phyloP scores from a whole-genome alignment of 202 grass and related monocot species.

The Miscanthus sacchariflorus region DNA sequence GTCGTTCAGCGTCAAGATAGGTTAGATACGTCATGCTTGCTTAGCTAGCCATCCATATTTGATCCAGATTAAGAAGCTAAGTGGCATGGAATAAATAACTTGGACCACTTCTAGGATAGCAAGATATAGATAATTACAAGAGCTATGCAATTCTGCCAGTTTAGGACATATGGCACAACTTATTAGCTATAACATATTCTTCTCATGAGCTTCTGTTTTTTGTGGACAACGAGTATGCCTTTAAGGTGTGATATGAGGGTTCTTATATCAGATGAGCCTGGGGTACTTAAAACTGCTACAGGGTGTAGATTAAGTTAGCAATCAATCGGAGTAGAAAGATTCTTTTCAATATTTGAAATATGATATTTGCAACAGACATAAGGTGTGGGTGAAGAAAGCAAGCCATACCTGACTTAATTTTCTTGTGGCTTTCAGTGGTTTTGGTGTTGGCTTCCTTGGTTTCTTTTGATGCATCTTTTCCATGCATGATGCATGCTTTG shows the following conservation, averaged over 20 bases:
- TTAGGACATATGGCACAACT: slow-evolving; percentile 22
- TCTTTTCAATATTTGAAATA: slow-evolving; percentile 6
- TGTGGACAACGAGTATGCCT: slow-evolving; percentile 23
- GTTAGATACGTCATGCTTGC: slow-evolving; percentile 10
- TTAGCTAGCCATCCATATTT: slow-evolving; percentile 19
- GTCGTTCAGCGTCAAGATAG: slow-evolving; percentile 21
- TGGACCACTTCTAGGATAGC: slow-evolving; percentile 20
- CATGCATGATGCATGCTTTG: slow-evolving; percentile 40
- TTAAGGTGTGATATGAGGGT: background rate
- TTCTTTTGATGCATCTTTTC: slow-evolving; percentile 70
- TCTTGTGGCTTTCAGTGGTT: slow-evolving; percentile 49
- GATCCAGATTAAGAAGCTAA: slow-evolving; percentile 6
- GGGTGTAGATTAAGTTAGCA: background rate
- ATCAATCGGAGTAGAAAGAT: background rate
- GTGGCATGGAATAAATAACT: slow-evolving; percentile 23
- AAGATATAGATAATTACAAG: background rate
- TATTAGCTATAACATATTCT: slow-evolving; percentile 20
- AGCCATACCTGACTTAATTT: slow-evolving; percentile 77
- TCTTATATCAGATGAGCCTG: slow-evolving; percentile 8
- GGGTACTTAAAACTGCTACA: slow-evolving; percentile 12
- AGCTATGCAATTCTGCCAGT: background rate
- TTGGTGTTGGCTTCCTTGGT: slow-evolving; percentile 48
- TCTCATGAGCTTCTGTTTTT: slow-evolving; percentile 24
- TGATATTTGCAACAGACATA: slow-evolving; percentile 10
- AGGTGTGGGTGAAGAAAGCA: slow-evolving; percentile 48